These are phyloP conservation scores for Trichocomaceae sp. DNA, from an alignment of 2,329 filamentous ascomycete species.

Conservation along the genomic window DNA sequence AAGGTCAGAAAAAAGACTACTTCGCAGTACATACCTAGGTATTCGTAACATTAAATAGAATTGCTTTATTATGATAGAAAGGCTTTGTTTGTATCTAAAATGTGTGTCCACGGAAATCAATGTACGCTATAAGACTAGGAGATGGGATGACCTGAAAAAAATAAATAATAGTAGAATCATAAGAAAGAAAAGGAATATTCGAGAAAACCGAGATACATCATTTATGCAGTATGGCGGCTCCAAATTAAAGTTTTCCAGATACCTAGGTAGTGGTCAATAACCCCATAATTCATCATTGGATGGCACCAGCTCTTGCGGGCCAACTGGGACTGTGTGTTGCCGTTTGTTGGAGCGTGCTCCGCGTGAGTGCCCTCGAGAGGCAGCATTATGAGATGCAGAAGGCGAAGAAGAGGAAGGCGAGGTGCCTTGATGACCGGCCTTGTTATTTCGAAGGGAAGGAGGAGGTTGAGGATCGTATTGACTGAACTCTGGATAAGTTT, in stretches of 20 bases:
- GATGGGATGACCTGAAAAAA: neutral
- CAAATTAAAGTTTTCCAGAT: neutral
- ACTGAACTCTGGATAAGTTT: neutral
- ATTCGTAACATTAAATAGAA: neutral
- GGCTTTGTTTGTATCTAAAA: neutral
- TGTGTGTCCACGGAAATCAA: neutral
- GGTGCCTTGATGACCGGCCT: neutral
- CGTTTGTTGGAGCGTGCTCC: conserved; percentile 1
- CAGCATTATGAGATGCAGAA: neutral
- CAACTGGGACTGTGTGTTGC: neutral
- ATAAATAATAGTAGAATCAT: neutral
- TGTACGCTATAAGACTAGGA: neutral
- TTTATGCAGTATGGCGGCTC: neutral
- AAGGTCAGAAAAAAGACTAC: neutral
- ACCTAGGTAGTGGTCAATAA: conserved; percentile 15
- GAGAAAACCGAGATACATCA: neutral
- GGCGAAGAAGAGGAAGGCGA: neutral
- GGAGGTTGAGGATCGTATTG: neutral
- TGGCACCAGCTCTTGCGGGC: conserved; percentile 28
- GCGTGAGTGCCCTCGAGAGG: conserved; percentile 5
- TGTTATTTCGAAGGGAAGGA: neutral
- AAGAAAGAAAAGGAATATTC: neutral
- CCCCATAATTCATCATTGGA: conserved; percentile 37
- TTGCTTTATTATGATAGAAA: neutral
- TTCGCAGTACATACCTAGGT: neutral